phyloP scores from a whole-genome alignment of 2,329 filamentous ascomycete species.

The Alternaria sp. region DNA sequence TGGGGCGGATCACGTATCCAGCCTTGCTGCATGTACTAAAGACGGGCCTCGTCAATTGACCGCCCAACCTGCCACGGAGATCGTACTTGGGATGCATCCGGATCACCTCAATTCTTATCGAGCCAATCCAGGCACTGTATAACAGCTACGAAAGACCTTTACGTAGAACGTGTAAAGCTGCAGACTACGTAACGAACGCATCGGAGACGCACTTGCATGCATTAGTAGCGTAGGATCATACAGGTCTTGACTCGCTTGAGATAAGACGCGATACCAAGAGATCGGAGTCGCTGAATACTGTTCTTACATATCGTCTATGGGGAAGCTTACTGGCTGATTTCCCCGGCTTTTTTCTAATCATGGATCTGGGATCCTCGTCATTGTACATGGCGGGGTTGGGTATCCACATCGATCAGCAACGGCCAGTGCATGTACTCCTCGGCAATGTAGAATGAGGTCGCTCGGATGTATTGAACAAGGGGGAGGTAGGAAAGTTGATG shows the following conservation, averaged over 20 bases:
- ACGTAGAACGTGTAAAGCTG: constrained; percentile 22
- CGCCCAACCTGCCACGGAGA: constrained; percentile 15
- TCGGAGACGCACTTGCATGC: constrained; percentile 29
- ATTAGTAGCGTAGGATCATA: constrained; percentile 20
- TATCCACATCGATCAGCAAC: constrained; percentile 23
- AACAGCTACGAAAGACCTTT: constrained; percentile 22
- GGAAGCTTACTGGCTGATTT: constrained; percentile 34
- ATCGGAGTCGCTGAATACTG: constrained; percentile 26
- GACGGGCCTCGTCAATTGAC: constrained; percentile 1
- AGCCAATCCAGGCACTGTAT: constrained; percentile 14
- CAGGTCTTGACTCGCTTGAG: constrained; percentile 26
- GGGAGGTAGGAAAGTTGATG: not conserved
- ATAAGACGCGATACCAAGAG: constrained; percentile 37
- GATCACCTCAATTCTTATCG: constrained; percentile 14
- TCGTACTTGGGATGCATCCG: not conserved
- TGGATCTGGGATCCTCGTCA: constrained; percentile 26
- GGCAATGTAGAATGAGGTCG: not conserved
- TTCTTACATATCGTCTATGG: constrained; percentile 31
- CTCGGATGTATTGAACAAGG: not conserved
- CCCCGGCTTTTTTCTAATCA: not conserved
- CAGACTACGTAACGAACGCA: constrained; percentile 35
- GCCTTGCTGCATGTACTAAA: not conserved
- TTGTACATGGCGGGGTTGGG: constrained; percentile 39
- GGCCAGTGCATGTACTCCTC: constrained; percentile 9
- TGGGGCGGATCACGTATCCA: constrained; percentile 4